Percentiles rank a stretch among this genome's conserved stretches.
Evolutionary conservation across 2,329 filamentous ascomycete genomes (phyloP).

Genomic region (Thielaviopsis populi): DNA sequence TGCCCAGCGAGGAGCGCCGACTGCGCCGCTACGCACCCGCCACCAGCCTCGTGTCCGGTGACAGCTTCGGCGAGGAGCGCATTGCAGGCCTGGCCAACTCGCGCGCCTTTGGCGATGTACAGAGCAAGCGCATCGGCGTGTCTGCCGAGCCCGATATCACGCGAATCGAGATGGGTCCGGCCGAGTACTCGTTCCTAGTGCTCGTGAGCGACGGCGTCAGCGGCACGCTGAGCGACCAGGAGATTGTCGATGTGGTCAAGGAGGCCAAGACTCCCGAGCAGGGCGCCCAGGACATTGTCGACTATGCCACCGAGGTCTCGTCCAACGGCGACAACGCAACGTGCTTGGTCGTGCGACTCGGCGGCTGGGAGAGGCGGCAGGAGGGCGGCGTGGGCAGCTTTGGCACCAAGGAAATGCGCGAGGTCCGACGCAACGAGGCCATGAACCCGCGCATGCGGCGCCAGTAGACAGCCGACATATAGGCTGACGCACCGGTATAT

Average conservation of each 20-base stretch:
- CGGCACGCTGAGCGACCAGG: conserved; percentile 75
- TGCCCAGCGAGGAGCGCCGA: conserved; percentile 66
- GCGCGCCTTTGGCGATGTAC: conserved; percentile 84
- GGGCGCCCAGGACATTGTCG: conserved; percentile 62
- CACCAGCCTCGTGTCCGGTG: conserved; percentile 63
- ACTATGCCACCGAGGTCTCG: conserved; percentile 76
- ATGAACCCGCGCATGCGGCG: conserved; percentile 62
- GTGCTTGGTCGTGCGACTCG: conserved; percentile 50
- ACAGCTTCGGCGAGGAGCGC: conserved; percentile 94
- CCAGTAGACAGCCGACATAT: conserved; percentile 22
- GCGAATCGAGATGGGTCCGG: conserved; percentile 62
- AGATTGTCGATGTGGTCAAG: conserved; percentile 91
- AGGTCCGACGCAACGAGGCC: conserved; percentile 68
- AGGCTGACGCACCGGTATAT: neutral
- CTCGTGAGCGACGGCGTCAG: conserved; percentile 81
- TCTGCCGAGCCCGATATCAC: conserved; percentile 84
- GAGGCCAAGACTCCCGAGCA: conserved; percentile 85
- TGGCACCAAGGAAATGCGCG: conserved; percentile 81
- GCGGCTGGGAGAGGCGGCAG: conserved; percentile 54
- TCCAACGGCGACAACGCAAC: conserved; percentile 52
- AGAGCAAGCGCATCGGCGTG: conserved; percentile 81
- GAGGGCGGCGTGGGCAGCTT: conserved; percentile 82
- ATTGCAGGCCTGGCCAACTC: conserved; percentile 89
- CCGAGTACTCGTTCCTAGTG: conserved; percentile 79
- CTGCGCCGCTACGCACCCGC: conserved; percentile 68